These are phyloP conservation scores for Curvularia eragrostidis DNA, from an alignment of 2,329 filamentous ascomycete species.

Conservation along the genomic window DNA sequence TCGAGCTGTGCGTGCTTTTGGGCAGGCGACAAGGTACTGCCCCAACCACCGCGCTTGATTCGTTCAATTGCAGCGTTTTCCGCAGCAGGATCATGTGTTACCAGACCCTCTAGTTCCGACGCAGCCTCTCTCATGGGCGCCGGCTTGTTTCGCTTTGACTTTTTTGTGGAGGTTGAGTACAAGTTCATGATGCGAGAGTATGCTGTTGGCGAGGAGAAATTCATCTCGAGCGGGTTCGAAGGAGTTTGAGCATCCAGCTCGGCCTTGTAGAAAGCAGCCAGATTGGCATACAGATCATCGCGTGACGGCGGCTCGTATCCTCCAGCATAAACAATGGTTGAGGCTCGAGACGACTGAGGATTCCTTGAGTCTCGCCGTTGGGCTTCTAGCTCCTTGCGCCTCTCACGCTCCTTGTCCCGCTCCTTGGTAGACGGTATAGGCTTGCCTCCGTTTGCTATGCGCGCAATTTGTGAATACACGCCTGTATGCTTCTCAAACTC, in stretches of 20 bases:
- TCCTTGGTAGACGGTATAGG: slow-evolving; percentile 51
- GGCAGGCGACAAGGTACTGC: slow-evolving; percentile 63
- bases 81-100: slow-evolving; percentile 63
- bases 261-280: slow-evolving; percentile 81
- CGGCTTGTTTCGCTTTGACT: slow-evolving; percentile 67
- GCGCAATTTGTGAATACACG: slow-evolving; percentile 79
- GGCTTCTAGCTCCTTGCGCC: slow-evolving; percentile 41
- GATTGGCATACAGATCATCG: slow-evolving; percentile 74
- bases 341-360: slow-evolving; percentile 27
- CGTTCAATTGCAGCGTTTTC: slow-evolving; percentile 66
- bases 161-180: slow-evolving; percentile 69
- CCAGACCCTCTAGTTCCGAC: slow-evolving; percentile 73
- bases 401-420: slow-evolving; percentile 49
- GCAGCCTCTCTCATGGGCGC: slow-evolving; percentile 82
- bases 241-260: slow-evolving; percentile 69
- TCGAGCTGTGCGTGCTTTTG: slow-evolving; percentile 61
- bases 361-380: slow-evolving; percentile 29
- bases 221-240: slow-evolving; percentile 59
- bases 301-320: slow-evolving; percentile 57
- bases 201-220: slow-evolving; percentile 77
- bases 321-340: slow-evolving; percentile 12
- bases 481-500: slow-evolving; percentile 89
- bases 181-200: slow-evolving; percentile 90
- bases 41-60: slow-evolving; percentile 67
- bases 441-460: slow-evolving; percentile 63